Percentiles rank a stretch among this genome's conserved stretches.
Conservation (phyloP, 2,329 filamentous ascomycete species). For the Paecilomyces formosus region DNA sequence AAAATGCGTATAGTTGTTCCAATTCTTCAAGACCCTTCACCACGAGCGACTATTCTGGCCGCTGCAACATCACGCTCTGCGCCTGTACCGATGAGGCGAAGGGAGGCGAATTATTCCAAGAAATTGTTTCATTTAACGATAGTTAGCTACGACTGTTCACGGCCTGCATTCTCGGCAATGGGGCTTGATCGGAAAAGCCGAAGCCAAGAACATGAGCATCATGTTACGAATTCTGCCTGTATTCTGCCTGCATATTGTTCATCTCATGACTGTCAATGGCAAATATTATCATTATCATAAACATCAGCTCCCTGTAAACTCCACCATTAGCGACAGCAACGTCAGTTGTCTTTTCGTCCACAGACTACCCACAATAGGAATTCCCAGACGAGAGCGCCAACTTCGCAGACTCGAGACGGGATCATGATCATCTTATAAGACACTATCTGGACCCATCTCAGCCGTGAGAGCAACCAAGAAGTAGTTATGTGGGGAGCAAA, state of each 20-base stretch:
- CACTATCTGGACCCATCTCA: not conserved
- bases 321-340: not conserved
- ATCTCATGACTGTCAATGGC: not conserved
- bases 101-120: no score
- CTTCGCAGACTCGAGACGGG: not conserved
- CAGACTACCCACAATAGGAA: not conserved
- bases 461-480: not conserved
- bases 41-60: no score
- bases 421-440: not conserved
- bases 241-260: not conserved
- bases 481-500: not conserved
- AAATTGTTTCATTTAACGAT: no score
- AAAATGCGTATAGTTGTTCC: no score
- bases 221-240: not conserved
- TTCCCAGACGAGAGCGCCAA: not conserved
- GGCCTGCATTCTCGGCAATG: not conserved
- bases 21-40: no score
- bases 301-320: no score
- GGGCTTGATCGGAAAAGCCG: not conserved
- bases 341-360: not conserved
- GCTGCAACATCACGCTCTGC: no score
- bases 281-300: not conserved
- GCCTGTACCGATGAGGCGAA: no score
- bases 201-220: not conserved
- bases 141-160: no score